Evolutionary conservation across 176 grass and related monocot genomes (phyloP).

Genomic region (Bromus sterilis): DNA sequence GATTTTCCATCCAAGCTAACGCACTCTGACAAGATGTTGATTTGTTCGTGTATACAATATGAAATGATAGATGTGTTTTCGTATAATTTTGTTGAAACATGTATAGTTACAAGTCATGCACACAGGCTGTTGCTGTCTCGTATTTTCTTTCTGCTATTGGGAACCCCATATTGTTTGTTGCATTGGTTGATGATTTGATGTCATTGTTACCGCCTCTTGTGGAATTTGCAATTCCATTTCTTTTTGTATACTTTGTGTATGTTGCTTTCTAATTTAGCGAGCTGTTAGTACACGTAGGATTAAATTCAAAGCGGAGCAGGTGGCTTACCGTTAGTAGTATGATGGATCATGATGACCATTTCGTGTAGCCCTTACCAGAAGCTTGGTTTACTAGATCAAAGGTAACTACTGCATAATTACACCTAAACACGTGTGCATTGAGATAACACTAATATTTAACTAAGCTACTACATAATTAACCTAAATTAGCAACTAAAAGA

Average conservation of each 20-base stretch:
- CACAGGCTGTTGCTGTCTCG: not conserved
- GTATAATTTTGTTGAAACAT: not conserved
- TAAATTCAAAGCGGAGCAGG: no score
- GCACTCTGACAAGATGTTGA: not conserved
- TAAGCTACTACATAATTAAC: no score
- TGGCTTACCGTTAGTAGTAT: no score
- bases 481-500: no score
- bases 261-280: not conserved
- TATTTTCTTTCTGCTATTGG: not conserved
- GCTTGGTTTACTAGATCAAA: no score
- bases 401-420: no score
- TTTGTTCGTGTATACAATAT: constrained; percentile 17
- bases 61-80: not conserved
- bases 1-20: constrained; percentile 10
- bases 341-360: not conserved
- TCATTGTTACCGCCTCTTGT: not conserved
- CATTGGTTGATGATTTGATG: not conserved
- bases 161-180: not conserved
- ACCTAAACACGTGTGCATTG: no score
- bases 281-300: no score
- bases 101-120: not conserved
- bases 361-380: not conserved
- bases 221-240: not conserved
- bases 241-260: not conserved
- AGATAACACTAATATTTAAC: no score